These are phyloP conservation scores for Plantago coronopus DNA, from an alignment of 305 asterid species.

Conservation along the genomic window DNA sequence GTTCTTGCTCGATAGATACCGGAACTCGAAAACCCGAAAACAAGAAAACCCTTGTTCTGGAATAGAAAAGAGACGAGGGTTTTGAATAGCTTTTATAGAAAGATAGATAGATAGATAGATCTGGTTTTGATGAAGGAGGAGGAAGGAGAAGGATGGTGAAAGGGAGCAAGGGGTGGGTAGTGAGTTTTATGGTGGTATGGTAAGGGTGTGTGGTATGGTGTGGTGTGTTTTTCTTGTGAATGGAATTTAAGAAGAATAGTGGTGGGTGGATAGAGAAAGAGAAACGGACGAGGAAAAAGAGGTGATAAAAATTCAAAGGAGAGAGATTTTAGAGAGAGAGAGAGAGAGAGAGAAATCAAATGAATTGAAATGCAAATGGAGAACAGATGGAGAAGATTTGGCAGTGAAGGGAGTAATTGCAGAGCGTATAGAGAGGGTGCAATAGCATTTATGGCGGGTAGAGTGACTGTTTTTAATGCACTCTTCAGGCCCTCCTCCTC, in stretches of 20 bases:
- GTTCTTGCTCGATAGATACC: no score
- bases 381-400: slow-evolving; percentile 38
- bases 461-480: background rate
- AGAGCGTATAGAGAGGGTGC: slow-evolving; percentile 69
- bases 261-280: slow-evolving; percentile 24
- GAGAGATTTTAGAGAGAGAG: slow-evolving; percentile 13
- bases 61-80: background rate
- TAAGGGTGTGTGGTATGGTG: slow-evolving; percentile 22
- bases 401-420: slow-evolving; percentile 81
- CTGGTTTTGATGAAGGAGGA: background rate
- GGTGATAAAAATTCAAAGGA: slow-evolving; percentile 13
- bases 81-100: no score
- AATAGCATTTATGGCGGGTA: slow-evolving; percentile 11
- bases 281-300: slow-evolving; percentile 7
- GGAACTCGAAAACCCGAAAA: no score
- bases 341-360: background rate
- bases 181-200: background rate
- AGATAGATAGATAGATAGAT: background rate
- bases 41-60: background rate
- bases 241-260: slow-evolving; percentile 70
- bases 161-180: slow-evolving; percentile 16
- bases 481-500: background rate
- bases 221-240: slow-evolving; percentile 61
- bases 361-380: slow-evolving; percentile 27
- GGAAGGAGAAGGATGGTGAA: background rate